phyloP scores from a whole-genome alignment of 2,329 filamentous ascomycete species.

The Trichocomaceae sp. region DNA sequence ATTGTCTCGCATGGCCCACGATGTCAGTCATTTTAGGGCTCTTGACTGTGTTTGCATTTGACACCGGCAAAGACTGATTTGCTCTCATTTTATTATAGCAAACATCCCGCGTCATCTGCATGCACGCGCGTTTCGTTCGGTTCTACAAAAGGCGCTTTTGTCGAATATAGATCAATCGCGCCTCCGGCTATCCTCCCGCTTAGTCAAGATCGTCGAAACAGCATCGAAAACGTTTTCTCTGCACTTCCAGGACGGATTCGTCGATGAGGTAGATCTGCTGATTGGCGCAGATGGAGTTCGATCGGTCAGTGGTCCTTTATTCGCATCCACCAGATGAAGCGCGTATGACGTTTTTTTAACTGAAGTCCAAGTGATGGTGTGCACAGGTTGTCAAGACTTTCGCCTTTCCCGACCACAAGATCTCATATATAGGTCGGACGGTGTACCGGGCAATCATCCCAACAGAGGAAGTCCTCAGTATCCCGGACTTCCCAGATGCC shows the following conservation, averaged over 20 bases:
- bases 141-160: slow-evolving; percentile 3
- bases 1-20: neutral
- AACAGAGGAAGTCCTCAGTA: neutral
- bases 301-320: neutral
- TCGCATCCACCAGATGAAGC: neutral
- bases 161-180: neutral
- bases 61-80: neutral
- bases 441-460: neutral
- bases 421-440: slow-evolving; percentile 2
- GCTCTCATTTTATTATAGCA: neutral
- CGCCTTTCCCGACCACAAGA: slow-evolving; percentile 4
- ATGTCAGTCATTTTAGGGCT: neutral
- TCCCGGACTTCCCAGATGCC: slow-evolving; percentile 2
- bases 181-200: neutral
- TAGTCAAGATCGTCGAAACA: neutral
- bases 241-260: neutral
- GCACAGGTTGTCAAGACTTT: slow-evolving; percentile 1
- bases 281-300: slow-evolving; percentile 7
- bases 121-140: neutral
- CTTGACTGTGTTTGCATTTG: too few relatives aligned
- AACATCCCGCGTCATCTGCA: neutral
- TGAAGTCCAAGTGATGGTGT: neutral
- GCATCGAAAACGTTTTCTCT: neutral
- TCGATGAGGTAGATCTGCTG: slow-evolving; percentile 1
- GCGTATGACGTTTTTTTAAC: neutral